Base-by-base conservation (phyloP, 495 filamentous ascomycete genomes). In the Penicillium subrubescens region DNA sequence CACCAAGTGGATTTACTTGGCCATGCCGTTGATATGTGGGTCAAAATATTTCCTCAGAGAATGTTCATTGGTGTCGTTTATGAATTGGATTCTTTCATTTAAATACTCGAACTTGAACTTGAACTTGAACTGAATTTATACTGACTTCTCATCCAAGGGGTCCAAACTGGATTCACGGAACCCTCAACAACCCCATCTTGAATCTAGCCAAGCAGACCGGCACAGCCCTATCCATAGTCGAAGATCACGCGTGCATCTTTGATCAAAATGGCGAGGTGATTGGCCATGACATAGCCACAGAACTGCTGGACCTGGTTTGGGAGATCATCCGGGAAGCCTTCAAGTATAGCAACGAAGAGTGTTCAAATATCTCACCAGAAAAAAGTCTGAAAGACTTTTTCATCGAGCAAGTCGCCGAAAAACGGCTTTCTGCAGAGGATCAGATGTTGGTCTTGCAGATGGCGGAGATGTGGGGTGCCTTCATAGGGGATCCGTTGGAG, bases 401-500 rank as follows among this genome's bases (percentile, higher is more conserved):
- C 50, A 27, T 14, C 4, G 29, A 53, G 5, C 21, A 53, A 17
- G 27, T 53, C 29, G 3, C 1, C 12, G 6, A 17, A 15, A 53
- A 53, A 33, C 25, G 21, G 3, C 17, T 27, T 3, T 7, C 21
- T 53, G 8, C 12, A 53, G 25, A 53, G 50, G 25, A 53, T 53
- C 21, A 53, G 25, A 29, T 14, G 5, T 33, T 53, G n/a, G 12
- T 53, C 10, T 53, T 53, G n/a, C 50, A 53, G 25, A 53, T 53
- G 21, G 50, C 25, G 15, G 50, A 53, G 50, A 53, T 53, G 50
- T 53, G 50, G 50, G 50, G 50, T 5, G 50, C 50, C 6, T 53
- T 53, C 14, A 53, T 53, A 29, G 50, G 50, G 8, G 50, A 53
- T 29, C 21, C 21, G 1, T 53, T 27, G 15, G 50, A 27, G 15